Evolutionary conservation across 2,329 filamentous ascomycete species (phyloP).

Genomic region (Fusarium setosum): DNA sequence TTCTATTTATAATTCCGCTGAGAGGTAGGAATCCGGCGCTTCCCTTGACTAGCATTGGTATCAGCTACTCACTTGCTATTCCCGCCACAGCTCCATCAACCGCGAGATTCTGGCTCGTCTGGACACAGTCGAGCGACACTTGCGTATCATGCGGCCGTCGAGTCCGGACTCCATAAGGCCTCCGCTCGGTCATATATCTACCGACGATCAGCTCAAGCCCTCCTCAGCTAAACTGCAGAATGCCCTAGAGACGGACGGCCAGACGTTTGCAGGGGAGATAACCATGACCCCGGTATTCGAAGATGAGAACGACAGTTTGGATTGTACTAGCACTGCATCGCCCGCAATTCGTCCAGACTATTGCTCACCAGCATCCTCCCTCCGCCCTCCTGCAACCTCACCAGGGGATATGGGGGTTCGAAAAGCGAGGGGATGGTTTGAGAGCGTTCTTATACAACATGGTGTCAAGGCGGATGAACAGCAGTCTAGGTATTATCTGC

Average conservation of each 20-base stretch:
- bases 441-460: slow-evolving; percentile 15
- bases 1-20: neutral
- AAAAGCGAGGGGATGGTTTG: slow-evolving; percentile 18
- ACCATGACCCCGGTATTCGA: slow-evolving; percentile 25
- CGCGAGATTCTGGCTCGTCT: slow-evolving; percentile 13
- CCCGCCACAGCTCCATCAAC: neutral
- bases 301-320: slow-evolving; percentile 7
- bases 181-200: neutral
- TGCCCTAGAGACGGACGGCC: slow-evolving; percentile 25
- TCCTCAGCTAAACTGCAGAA: slow-evolving; percentile 12
- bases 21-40: neutral
- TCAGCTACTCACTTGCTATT: neutral
- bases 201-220: slow-evolving; percentile 16
- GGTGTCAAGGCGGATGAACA: slow-evolving; percentile 18
- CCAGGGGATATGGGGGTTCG: neutral
- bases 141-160: slow-evolving; percentile 5
- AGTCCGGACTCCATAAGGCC: neutral
- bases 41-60: neutral
- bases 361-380: slow-evolving; percentile 2
- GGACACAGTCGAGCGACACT: slow-evolving; percentile 16
- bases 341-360: slow-evolving; percentile 2
- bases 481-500: slow-evolving; percentile 23
- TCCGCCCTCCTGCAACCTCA: neutral
- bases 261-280: slow-evolving; percentile 33
- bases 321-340: neutral